These are phyloP conservation scores for Aspergillus bridgeri DNA, from an alignment of 495 filamentous ascomycete genomes.

Conservation along the genomic window DNA sequence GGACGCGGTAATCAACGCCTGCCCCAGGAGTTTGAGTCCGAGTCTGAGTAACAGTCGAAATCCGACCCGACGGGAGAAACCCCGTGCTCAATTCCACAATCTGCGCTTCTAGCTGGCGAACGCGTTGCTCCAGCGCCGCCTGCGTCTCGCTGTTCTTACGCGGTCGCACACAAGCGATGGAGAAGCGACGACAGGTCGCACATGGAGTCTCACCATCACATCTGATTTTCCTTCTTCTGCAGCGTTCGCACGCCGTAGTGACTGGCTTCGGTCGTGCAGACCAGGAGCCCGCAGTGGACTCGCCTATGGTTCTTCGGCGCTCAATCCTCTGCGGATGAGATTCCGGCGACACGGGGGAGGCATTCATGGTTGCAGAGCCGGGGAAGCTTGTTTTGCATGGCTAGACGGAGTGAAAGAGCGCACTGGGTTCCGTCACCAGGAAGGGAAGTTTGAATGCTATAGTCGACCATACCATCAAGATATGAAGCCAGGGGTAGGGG, in stretches of 20 bases:
- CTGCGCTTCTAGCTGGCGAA: constrained; percentile 15
- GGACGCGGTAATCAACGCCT: background rate
- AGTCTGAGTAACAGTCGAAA: background rate
- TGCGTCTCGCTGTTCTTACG: constrained; percentile 13
- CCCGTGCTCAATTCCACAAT: constrained; percentile 12
- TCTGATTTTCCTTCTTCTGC: constrained; percentile 19
- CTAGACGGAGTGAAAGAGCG: background rate
- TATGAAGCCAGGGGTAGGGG: background rate
- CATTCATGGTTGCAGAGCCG: constrained; percentile 10
- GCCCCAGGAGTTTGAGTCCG: background rate
- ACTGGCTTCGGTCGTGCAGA: constrained; percentile 12
- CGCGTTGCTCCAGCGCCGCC: constrained; percentile 12
- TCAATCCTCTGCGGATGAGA: background rate
- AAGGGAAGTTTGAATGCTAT: background rate
- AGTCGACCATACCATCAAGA: background rate
- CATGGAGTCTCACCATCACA: constrained; percentile 22
- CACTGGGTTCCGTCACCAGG: background rate
- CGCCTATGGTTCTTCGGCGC: constrained; percentile 3
- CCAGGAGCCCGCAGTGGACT: background rate
- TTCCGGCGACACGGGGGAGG: constrained; percentile 7
- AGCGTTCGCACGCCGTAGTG: constrained; percentile 15
- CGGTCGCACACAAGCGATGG: constrained; percentile 13
- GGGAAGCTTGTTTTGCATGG: constrained; percentile 7
- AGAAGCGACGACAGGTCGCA: constrained; percentile 17
- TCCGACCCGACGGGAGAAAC: too few relatives aligned